phyloP scores from a whole-genome alignment of 495 filamentous ascomycete species.

The Melanomma pulvis-pyrius region DNA sequence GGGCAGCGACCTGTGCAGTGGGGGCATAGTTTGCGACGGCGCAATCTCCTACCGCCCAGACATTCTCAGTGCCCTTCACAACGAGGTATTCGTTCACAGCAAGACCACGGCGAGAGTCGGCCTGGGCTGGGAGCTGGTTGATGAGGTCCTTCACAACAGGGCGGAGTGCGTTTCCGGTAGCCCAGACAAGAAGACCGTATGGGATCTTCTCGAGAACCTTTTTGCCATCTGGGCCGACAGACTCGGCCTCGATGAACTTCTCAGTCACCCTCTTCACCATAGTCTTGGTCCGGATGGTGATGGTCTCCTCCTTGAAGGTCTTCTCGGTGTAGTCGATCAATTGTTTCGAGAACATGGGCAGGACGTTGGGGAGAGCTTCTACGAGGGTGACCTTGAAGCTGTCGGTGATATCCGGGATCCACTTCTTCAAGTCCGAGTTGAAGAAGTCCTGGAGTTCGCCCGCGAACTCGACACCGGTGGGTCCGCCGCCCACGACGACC shows the following conservation, averaged over 20 bases:
- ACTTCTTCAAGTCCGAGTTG: constrained; percentile 94
- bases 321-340: constrained; percentile 99
- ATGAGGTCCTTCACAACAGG: constrained; percentile 88
- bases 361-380: constrained; percentile 96
- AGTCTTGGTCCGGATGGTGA: constrained; percentile 95
- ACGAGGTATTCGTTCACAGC: constrained; percentile 98
- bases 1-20: constrained; percentile 92
- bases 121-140: constrained; percentile 87
- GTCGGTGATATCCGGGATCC: constrained; percentile 90
- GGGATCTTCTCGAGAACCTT: constrained; percentile 81
- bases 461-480: constrained; percentile 97
- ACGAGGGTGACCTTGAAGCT: constrained; percentile 97
- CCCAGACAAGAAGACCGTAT: constrained; percentile 97
- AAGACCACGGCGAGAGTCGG: constrained; percentile 90
- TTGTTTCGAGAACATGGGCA: constrained; percentile 98
- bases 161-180: constrained; percentile 93
- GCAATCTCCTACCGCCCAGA: constrained; percentile 92
- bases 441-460: constrained; percentile 99
- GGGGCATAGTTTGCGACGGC: constrained; percentile 96
- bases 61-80: constrained; percentile 92
- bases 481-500: constrained; percentile 98
- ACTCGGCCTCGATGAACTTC: constrained; percentile 90
- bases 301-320: constrained; percentile 98
- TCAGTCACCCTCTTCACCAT: constrained; percentile 98
- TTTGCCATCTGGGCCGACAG: constrained; percentile 79